Evolutionary conservation across 2,329 filamentous ascomycete species (phyloP).

Genomic region (Coniochaeta sp.): DNA sequence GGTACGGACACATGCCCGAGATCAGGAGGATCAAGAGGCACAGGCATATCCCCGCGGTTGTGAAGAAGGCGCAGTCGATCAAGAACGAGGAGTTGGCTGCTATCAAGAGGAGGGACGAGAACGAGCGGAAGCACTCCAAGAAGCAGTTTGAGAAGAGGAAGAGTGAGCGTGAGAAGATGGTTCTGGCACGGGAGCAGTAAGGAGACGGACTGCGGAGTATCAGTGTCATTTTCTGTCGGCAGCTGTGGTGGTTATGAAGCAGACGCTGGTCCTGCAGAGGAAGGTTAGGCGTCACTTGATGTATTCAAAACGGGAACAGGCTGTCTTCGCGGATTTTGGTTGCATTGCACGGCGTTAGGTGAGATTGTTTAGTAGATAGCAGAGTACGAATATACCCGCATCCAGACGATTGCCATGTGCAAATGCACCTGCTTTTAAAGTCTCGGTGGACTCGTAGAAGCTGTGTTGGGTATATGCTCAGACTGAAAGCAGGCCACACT

Average conservation of each 20-base stretch:
- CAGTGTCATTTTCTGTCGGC: too few species aligned
- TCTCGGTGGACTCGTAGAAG: too few species aligned
- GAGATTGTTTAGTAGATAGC: neutral
- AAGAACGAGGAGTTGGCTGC: slow-evolving; percentile 82
- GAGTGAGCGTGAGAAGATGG: slow-evolving; percentile 75
- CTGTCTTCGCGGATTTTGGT: neutral
- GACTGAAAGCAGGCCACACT: too few species aligned
- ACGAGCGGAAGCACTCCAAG: slow-evolving; percentile 84
- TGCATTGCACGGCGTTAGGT: slow-evolving; percentile 1
- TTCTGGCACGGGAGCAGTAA: slow-evolving; percentile 60
- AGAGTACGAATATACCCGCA: neutral
- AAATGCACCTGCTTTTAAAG: too few species aligned
- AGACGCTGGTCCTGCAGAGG: too few species aligned
- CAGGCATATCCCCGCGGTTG: slow-evolving; percentile 81
- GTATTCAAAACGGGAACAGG: neutral
- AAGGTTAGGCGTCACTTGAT: neutral
- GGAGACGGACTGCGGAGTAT: too few species aligned
- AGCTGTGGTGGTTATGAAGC: too few species aligned
- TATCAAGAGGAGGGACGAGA: slow-evolving; percentile 88
- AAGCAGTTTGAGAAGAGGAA: slow-evolving; percentile 62
- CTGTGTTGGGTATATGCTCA: too few species aligned
- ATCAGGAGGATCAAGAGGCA: slow-evolving; percentile 85
- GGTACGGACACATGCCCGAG: slow-evolving; percentile 95
- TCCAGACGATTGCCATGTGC: too few species aligned
- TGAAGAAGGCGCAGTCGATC: slow-evolving; percentile 95